phyloP scores from a whole-genome alignment of 2,329 filamentous ascomycete genomes.

The Colletotrichum sp. region DNA sequence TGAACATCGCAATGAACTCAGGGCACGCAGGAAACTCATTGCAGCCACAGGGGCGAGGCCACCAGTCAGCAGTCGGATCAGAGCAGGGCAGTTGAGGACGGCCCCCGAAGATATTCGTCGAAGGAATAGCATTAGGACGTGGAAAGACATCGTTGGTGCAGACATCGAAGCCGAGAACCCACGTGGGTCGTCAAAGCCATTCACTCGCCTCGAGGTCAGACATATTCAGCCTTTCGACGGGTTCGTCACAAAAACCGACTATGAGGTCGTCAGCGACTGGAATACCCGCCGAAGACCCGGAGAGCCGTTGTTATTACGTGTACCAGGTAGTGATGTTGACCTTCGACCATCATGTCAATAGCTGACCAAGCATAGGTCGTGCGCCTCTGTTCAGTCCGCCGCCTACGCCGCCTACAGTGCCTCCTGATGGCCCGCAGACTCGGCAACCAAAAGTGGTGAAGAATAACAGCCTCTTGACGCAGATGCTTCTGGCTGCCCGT shows the following conservation, averaged over 20 bases:
- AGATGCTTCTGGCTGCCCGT: slow-evolving; percentile 29
- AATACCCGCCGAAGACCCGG: background rate
- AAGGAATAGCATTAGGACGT: background rate
- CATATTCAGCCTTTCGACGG: background rate
- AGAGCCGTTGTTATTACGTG: background rate
- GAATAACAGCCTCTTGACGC: slow-evolving; percentile 27
- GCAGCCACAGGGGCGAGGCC: background rate
- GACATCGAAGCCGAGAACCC: background rate
- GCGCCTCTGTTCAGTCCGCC: background rate
- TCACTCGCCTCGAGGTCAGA: background rate
- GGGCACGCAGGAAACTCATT: background rate
- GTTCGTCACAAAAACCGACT: background rate
- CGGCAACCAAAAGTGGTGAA: background rate
- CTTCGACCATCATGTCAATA: background rate
- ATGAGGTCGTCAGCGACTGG: background rate
- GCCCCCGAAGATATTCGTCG: background rate
- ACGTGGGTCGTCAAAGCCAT: background rate
- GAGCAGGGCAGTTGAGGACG: background rate
- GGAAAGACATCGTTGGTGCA: background rate
- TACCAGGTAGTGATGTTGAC: background rate
- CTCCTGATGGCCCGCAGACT: background rate
- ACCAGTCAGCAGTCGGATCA: background rate
- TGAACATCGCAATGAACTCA: background rate
- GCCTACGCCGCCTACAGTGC: background rate
- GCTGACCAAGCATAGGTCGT: background rate